A percentile compares a stretch with the other conserved stretches of the same genome.
phyloP scores from a whole-genome alignment of 805 yeast species.

The Metschnikowia rubicola region DNA sequence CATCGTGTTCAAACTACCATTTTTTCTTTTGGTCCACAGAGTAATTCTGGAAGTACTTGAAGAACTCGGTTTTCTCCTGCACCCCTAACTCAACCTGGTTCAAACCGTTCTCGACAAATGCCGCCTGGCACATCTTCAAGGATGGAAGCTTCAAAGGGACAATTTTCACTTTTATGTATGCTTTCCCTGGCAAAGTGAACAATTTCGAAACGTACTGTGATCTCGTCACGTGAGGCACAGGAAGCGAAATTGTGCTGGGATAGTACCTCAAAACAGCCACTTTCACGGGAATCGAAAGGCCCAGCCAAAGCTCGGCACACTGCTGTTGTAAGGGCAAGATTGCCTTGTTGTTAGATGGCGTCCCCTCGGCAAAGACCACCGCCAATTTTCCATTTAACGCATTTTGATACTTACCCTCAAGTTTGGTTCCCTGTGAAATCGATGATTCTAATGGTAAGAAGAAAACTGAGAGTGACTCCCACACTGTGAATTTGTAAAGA shows the following conservation, averaged over 20 bases:
- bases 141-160: constrained; percentile 22
- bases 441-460: constrained; percentile 18
- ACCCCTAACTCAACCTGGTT: constrained; percentile 30
- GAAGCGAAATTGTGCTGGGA: constrained; percentile 37
- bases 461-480: constrained; percentile 23
- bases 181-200: constrained; percentile 21
- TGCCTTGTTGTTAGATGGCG: constrained; percentile 80
- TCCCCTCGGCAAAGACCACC: constrained; percentile 72
- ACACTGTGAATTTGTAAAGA: constrained; percentile 24
- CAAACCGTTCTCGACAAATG: constrained; percentile 34
- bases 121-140: constrained; percentile 18
- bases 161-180: constrained; percentile 27
- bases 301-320: constrained; percentile 3
- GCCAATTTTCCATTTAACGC: constrained; percentile 41
- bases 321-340: constrained; percentile 51
- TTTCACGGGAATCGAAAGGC: constrained; percentile 23
- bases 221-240: constrained; percentile 29
- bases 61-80: constrained; percentile 29
- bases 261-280: constrained; percentile 36
- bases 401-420: constrained; percentile 18
- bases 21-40: constrained; percentile 3
- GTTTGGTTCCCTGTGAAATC: constrained; percentile 7
- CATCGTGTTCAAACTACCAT: too few relatives aligned
- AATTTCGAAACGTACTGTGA: constrained; percentile 22
- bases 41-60: constrained; percentile 13